Evolutionary conservation across 2,329 filamentous ascomycete genomes (phyloP), one percentile per base, ranked within the genome.

Genomic region (Trichoderma lentiforme): DNA sequence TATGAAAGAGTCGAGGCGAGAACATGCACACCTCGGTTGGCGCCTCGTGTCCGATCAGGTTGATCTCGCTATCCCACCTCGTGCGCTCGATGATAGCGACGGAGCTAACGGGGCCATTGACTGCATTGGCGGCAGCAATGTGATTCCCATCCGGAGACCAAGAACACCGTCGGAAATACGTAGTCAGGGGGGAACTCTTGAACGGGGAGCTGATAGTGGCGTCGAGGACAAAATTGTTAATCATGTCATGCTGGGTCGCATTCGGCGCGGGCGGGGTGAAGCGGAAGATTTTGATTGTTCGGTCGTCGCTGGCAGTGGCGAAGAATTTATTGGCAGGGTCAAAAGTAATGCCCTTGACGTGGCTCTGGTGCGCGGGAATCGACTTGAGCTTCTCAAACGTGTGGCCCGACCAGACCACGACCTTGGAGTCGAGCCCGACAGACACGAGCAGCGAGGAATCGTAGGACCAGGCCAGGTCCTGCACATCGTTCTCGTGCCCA

Each of bases 281-380:
- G 72, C 95, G 91, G 82, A 97, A 98, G 77, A 99, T 93, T 81
- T 97, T 97, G 82, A 99, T 97, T 3, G 94, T 95, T 73, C 96
- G 91, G 81, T 99, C 96, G 81, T 99, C 96, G 83, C 94, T 97
- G 3, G 97, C 95, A 0, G 97, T 99, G 18, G 97, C 96, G 82
- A 99, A 99, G 85, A 97, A 99, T 80, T 98, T 99, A 84, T 98
- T 98, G 56, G 96, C 96, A 0, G 96, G 96, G 79, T 99, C 96
- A 79, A 99, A 99, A 0, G 95, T 97, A 77, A 99, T 97, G 74
- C 97, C 96, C 81, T 99, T 99, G 84, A 99, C 96, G 80, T 98
- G 97, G 80, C 94, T 98, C 81, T 97, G 94, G 82, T 99, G 96
- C 72, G 95, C 92, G 2, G 94, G 91, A 6, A 99, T 85, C 3